These are phyloP conservation scores for Sphaerosporella brunnea DNA, from an alignment of 495 filamentous ascomycete species.

Conservation along the genomic window DNA sequence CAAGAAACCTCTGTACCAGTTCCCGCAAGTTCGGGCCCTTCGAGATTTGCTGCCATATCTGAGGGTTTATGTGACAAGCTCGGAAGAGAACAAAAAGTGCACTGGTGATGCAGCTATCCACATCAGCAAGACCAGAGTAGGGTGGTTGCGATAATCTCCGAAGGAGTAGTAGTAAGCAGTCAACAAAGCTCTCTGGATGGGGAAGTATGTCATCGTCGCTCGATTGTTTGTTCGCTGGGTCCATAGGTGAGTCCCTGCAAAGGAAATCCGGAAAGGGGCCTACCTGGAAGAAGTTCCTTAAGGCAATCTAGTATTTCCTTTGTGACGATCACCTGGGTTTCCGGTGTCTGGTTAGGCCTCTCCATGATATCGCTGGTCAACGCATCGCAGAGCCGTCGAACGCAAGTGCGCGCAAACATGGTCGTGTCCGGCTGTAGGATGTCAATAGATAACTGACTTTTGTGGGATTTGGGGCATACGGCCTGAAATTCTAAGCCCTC, in stretches of 20 bases:
- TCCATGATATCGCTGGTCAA: not conserved
- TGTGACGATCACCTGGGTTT: conserved; percentile 11
- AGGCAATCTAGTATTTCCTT: conserved; percentile 19
- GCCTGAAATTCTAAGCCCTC: conserved; percentile 29
- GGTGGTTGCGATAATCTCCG: conserved; percentile 7
- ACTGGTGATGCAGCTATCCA: not conserved
- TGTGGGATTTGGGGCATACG: conserved; percentile 20
- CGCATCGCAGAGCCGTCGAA: not conserved
- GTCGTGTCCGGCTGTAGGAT: not conserved
- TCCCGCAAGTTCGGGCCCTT: conserved; percentile 29
- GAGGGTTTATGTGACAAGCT: conserved; percentile 32
- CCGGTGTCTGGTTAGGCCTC: not conserved
- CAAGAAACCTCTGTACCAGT: conserved; percentile 29
- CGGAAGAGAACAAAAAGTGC: conserved; percentile 19
- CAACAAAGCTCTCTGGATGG: conserved; percentile 19
- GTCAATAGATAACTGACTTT: not conserved
- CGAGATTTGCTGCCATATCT: conserved; percentile 37
- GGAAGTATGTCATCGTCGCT: conserved; percentile 12
- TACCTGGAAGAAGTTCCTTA: conserved; percentile 21
- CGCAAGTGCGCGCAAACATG: not conserved
- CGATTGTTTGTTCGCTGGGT: not conserved
- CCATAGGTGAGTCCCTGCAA: not conserved
- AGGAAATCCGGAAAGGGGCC: not conserved
- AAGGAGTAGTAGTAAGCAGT: conserved; percentile 22
- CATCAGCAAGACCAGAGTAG: not conserved